phyloP scores from a whole-genome alignment of 169 alveolate genomes.

The Eimeria maxima region DNA sequence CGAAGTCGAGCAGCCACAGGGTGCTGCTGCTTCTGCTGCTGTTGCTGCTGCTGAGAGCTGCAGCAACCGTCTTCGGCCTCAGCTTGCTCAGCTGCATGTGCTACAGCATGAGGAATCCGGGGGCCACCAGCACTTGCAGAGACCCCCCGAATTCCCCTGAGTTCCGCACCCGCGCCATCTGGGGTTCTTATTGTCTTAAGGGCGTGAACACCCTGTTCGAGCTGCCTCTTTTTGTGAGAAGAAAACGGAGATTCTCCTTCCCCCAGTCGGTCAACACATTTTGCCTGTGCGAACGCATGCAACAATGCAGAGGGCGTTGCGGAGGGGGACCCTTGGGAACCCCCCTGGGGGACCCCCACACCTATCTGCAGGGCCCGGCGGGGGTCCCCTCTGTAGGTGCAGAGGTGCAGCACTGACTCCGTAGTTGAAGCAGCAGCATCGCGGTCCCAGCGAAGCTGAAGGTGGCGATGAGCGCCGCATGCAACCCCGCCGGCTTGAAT shows the following conservation, averaged over 20 bases:
- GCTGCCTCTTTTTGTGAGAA: not conserved
- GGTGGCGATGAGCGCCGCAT: not conserved
- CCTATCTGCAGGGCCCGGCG: not conserved
- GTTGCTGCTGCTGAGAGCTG: conserved; percentile 4
- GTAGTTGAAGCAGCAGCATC: not conserved
- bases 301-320: not conserved
- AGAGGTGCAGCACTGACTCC: conserved; percentile 38
- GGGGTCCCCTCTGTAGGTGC: conserved; percentile 59
- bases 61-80: not conserved
- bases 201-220: not conserved
- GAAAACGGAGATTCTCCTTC: not conserved
- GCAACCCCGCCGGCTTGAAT: not conserved
- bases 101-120: not conserved
- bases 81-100: not conserved
- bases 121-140: not conserved
- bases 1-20: not conserved
- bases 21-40: conserved; percentile 39
- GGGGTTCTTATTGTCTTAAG: not conserved
- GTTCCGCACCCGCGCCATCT: not conserved
- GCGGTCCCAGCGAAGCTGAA: not conserved
- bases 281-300: conserved; percentile 45
- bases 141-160: not conserved
- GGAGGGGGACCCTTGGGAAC: not conserved
- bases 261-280: not conserved
- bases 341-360: conserved; percentile 10